phyloP scores from a whole-genome alignment of 306 rosid genomes.

The Lablab purpureus region DNA sequence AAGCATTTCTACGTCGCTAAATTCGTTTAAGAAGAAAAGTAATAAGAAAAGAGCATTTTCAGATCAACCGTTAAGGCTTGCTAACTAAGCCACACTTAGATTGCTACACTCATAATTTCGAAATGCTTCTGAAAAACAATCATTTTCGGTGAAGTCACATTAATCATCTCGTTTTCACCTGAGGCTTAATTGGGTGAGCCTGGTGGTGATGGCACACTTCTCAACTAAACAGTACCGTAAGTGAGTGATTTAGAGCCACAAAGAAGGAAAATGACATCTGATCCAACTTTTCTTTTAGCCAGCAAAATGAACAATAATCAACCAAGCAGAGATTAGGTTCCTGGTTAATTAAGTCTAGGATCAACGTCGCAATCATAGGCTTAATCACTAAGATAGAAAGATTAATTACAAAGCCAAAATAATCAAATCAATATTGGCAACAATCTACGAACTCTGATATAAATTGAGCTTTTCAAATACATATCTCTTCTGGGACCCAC shows the following conservation, averaged over 20 bases:
- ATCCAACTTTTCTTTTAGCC: slow-evolving; percentile 42
- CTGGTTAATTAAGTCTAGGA: background rate
- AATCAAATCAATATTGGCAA: slow-evolving; percentile 34
- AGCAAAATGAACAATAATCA: background rate
- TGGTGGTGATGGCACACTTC: slow-evolving; percentile 53
- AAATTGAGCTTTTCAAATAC: slow-evolving; percentile 2
- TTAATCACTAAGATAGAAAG: slow-evolving; percentile 40
- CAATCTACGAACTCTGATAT: slow-evolving; percentile 34
- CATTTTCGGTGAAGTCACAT: slow-evolving; percentile 23
- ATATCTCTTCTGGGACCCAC: slow-evolving; percentile 12
- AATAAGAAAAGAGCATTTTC: slow-evolving; percentile 6
- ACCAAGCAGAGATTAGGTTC: background rate
- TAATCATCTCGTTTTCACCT: slow-evolving; percentile 41
- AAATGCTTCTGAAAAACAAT: background rate
- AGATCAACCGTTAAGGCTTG: slow-evolving; percentile 43
- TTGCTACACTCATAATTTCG: background rate
- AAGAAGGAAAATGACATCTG: slow-evolving; percentile 45
- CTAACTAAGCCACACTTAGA: slow-evolving; percentile 36
- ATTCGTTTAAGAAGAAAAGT: slow-evolving; percentile 8
- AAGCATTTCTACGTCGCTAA: background rate
- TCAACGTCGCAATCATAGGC: background rate
- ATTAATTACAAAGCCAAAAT: slow-evolving; percentile 33
- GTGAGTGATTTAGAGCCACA: slow-evolving; percentile 33
- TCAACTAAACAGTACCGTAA: slow-evolving; percentile 44
- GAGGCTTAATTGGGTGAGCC: slow-evolving; percentile 32